phyloP scores from a whole-genome alignment of 805 yeast species.

The Priceomyces carsonii region DNA sequence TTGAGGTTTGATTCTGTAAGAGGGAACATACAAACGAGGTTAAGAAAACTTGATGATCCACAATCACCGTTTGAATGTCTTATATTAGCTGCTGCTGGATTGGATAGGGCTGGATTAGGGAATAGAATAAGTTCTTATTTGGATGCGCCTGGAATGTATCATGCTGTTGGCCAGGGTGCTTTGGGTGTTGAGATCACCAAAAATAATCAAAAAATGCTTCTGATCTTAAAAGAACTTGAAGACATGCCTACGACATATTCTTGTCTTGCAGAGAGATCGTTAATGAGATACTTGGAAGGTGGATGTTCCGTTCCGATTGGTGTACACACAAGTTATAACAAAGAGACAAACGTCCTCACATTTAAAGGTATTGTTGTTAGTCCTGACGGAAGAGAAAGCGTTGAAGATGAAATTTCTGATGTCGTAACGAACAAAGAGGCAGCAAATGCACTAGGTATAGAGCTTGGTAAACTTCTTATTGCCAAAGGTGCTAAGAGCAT shows the following conservation, averaged over 20 bases:
- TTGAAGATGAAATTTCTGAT: constrained; percentile 52
- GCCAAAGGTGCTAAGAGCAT: constrained; percentile 81
- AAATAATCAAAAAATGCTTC: constrained; percentile 58
- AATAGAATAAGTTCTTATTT: constrained; percentile 73
- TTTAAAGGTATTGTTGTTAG: constrained; percentile 77
- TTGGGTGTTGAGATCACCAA: constrained; percentile 86
- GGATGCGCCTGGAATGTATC: constrained; percentile 78
- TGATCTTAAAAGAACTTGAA: constrained; percentile 63
- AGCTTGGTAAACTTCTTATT: constrained; percentile 66
- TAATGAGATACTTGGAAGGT: constrained; percentile 89
- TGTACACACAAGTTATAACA: constrained; percentile 61
- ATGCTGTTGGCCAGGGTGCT: constrained; percentile 99
- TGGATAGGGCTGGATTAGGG: constrained; percentile 70
- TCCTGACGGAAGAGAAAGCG: constrained; percentile 75
- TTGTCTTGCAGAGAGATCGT: constrained; percentile 84
- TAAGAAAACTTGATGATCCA: constrained; percentile 75
- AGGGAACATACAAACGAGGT: constrained; percentile 77
- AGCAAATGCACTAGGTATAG: constrained; percentile 68
- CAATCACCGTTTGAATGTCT: constrained; percentile 67
- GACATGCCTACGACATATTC: constrained; percentile 67
- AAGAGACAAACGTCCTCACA: constrained; percentile 41
- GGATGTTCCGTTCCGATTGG: constrained; percentile 99
- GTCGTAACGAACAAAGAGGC: constrained; percentile 51
- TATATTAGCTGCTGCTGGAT: constrained; percentile 90
- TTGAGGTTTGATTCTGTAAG: constrained; percentile 81